phyloP scores from a whole-genome alignment of 2,329 filamentous ascomycete species.

The Ophiocordyceps polyrhachis-furcata region DNA sequence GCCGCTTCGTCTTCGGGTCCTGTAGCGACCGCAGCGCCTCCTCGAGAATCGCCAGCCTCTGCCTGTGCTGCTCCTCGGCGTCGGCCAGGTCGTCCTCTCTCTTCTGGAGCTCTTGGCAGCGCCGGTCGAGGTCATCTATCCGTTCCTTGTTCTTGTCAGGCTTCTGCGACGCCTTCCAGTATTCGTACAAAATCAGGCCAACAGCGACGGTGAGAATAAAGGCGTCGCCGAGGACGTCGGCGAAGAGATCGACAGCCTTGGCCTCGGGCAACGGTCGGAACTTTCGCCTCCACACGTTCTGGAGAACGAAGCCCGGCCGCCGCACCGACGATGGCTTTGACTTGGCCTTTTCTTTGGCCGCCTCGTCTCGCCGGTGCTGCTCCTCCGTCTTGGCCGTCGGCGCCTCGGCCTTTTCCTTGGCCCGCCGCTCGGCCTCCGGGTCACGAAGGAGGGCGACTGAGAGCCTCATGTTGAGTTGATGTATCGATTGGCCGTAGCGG shows the following conservation, averaged over 20 bases:
- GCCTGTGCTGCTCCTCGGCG: conserved; percentile 23
- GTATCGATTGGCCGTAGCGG: conserved; percentile 42
- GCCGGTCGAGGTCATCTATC: conserved; percentile 28
- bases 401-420: conserved; percentile 42
- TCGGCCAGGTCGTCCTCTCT: conserved; percentile 30
- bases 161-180: conserved; percentile 38
- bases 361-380: conserved; percentile 35
- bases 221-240: conserved; percentile 43
- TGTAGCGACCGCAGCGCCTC: conserved; percentile 30
- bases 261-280: conserved; percentile 44
- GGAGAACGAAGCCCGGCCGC: conserved; percentile 14
- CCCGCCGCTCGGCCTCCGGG: conserved; percentile 34
- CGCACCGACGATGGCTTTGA: conserved; percentile 7
- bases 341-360: conserved; percentile 21
- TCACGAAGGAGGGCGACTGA: conserved; percentile 41
- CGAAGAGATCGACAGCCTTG: conserved; percentile 49
- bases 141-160: conserved; percentile 37
- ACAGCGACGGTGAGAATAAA: conserved; percentile 43
- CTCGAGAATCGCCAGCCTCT: conserved; percentile 33
- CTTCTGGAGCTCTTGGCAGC: conserved; percentile 29
- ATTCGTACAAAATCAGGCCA: conserved; percentile 41
- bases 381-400: conserved; percentile 48
- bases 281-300: conserved; percentile 41
- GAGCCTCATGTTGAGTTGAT: conserved; percentile 48
- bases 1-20: conserved; percentile 38